Evolutionary conservation across 305 asterid genomes (phyloP).

Genomic region (Fraxinus floribunda): DNA sequence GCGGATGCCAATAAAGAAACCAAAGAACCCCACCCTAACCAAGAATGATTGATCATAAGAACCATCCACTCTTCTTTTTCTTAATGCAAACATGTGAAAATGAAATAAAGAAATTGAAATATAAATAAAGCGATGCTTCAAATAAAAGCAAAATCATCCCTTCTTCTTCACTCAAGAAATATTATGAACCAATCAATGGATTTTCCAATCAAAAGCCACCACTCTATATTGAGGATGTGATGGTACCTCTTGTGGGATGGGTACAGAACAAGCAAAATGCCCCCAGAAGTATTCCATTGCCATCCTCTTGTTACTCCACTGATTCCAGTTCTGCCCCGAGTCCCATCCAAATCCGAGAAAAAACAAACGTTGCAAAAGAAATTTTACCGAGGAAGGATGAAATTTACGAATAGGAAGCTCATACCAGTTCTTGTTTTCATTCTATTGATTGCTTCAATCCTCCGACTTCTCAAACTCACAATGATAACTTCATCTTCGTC

Average conservation of each 20-base stretch:
- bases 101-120: neutral
- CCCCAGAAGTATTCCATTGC: slow-evolving; percentile 40
- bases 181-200: slow-evolving; percentile 22
- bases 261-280: slow-evolving; percentile 44
- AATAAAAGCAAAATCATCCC: slow-evolving; percentile 48
- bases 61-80: neutral
- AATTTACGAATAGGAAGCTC: slow-evolving; percentile 45
- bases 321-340: slow-evolving; percentile 35
- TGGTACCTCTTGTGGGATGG: slow-evolving; percentile 16
- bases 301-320: slow-evolving; percentile 35
- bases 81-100: neutral
- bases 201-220: neutral
- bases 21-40: slow-evolving; percentile 15
- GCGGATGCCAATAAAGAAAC: neutral
- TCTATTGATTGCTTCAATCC: slow-evolving; percentile 49
- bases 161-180: slow-evolving; percentile 53
- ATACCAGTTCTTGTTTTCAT: slow-evolving; percentile 56
- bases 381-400: slow-evolving; percentile 39
- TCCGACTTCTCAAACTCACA: slow-evolving; percentile 57
- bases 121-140: slow-evolving; percentile 39
- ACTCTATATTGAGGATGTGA: slow-evolving; percentile 24
- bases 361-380: slow-evolving; percentile 33
- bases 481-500: slow-evolving; percentile 41
- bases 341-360: slow-evolving; percentile 32
- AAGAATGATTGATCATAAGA: neutral